These are phyloP conservation scores for Sporothrix brunneoviolacea DNA, from an alignment of 2,329 filamentous ascomycete genomes.

Conservation along the genomic window DNA sequence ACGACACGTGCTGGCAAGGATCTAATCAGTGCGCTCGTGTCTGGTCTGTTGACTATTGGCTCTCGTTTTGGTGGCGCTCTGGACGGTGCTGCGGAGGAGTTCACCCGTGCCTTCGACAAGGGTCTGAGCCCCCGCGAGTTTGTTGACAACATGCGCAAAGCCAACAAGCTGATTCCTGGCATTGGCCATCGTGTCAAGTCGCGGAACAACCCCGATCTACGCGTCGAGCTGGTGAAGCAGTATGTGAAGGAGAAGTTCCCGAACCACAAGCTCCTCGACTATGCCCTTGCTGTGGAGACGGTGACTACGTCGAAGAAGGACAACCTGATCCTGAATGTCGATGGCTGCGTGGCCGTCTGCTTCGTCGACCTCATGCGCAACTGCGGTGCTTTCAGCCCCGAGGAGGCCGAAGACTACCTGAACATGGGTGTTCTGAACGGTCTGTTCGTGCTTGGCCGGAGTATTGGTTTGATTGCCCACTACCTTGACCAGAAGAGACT, in stretches of 20 bases:
- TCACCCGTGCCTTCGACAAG: constrained; percentile 97
- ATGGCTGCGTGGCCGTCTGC: constrained; percentile 96
- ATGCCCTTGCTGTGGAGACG: constrained; percentile 93
- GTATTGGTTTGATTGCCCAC: constrained; percentile 98
- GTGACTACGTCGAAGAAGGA: constrained; percentile 99
- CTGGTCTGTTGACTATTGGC: constrained; percentile 95
- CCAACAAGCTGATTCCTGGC: constrained; percentile 99
- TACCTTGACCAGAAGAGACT: constrained; percentile 99
- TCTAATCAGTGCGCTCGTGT: constrained; percentile 88
- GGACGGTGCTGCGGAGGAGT: constrained; percentile 96
- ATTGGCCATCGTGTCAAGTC: constrained; percentile 99
- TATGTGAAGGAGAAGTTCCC: constrained; percentile 98
- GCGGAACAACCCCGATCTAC: constrained; percentile 98
- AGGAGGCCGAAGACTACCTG: constrained; percentile 98
- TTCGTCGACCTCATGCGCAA: constrained; percentile 97
- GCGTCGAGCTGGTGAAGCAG: constrained; percentile 99
- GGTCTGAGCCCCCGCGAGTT: constrained; percentile 97
- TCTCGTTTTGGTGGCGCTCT: constrained; percentile 98
- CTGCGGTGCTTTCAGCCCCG: constrained; percentile 90
- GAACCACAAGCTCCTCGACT: constrained; percentile 96
- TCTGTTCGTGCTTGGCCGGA: constrained; percentile 94
- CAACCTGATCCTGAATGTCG: constrained; percentile 98
- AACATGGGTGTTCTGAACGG: constrained; percentile 99
- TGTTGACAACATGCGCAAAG: constrained; percentile 97
- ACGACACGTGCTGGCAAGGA: constrained; percentile 99